Evolutionary conservation across 2,329 filamentous ascomycete species (phyloP), one percentile per base, ranked within the genome.

Genomic region (Zymoseptoria pseudotritici): DNA sequence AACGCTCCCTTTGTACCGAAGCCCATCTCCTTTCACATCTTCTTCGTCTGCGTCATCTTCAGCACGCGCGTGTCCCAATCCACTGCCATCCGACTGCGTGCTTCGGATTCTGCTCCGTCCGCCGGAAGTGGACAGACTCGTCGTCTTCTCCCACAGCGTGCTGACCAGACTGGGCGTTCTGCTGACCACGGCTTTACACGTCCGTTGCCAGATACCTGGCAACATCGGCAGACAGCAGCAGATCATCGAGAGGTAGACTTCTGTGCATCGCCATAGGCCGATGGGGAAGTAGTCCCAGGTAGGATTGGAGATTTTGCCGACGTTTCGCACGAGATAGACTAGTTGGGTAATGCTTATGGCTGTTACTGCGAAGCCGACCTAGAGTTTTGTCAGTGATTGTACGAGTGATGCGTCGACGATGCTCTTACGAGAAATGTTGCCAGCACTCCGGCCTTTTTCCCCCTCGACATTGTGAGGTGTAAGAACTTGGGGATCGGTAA

Each of bases 211-310:
- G 9, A 60, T 51, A n/a, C 58, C 58, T 7, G 58, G 50, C 20
- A 62, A 29, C 9, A 50, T 52, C 13, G 60, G 60, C 24, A 62
- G 52, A 46, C 57, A 59, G 55, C 55, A 57, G 49, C 58, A 55
- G n/a, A 62, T 51, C n/a, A 62, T 50, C 29, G 50, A 50, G 24
- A 62, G 54, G 29, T 62, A 57, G 46, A 58, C 17, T 53, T 62
- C 54, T 10, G 57, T 49, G n/a, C 59, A 21, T 13, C 54, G 54
- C 60, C 60, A 62, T 24, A 56, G 54, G 11, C 54, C 49, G 22
- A 36, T 57, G 11, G 55, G 55, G 50, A 53, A 53, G 51, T 53
- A 53, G 55, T 60, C 58, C 58, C 58, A 60, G 26, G 55, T 57
- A 4, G 55, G 55, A 20, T 60, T 60, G 4, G 31, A 9, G 8